These are phyloP conservation scores for Globisporangium middletonii DNA, from an alignment of 352 stramenopile species.

Conservation along the genomic window DNA sequence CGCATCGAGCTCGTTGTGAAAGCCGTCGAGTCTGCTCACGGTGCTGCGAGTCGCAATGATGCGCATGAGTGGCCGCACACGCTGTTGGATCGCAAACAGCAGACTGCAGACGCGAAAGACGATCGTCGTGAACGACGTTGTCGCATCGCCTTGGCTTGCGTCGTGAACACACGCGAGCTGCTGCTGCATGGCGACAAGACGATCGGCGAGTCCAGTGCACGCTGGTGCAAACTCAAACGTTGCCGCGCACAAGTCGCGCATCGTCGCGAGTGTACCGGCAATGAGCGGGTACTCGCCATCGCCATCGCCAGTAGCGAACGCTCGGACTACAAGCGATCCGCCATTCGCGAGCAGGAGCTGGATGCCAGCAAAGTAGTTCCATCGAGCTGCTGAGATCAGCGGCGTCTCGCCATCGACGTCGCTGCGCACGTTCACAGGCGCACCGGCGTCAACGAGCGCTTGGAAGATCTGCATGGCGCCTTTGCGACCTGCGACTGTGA, in stretches of 20 bases:
- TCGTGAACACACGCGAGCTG: background rate
- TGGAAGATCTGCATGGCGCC: background rate
- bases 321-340: background rate
- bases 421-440: background rate
- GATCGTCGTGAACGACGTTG: background rate
- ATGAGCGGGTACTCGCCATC: background rate
- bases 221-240: background rate
- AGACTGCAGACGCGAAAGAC: slow-evolving; percentile 2
- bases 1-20: too few relatives aligned
- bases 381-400: background rate
- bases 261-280: background rate
- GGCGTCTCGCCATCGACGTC: slow-evolving; percentile 3
- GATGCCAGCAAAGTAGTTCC: background rate
- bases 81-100: slow-evolving; percentile 4
- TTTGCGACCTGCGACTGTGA: background rate
- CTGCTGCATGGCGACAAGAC: background rate
- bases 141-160: background rate
- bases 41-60: background rate
- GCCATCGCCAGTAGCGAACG: background rate
- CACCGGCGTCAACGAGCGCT: background rate
- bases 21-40: background rate
- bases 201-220: background rate
- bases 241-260: background rate
- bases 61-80: background rate
- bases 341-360: background rate